Evolutionary conservation across 169 alveolate genomes (phyloP).

Genomic region (Miamiensis avidus): DNA sequence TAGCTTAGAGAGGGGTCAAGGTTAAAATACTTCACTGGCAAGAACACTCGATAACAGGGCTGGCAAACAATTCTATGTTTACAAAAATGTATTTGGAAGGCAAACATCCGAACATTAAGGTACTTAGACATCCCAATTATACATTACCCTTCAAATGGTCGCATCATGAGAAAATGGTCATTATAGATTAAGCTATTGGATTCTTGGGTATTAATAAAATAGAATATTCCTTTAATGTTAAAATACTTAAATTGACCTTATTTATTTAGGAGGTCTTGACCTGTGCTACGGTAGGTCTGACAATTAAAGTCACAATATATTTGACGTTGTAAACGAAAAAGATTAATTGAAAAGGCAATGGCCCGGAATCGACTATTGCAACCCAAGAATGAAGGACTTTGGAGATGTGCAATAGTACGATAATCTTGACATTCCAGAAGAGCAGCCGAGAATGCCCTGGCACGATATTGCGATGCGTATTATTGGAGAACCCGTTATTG

Average conservation of each 20-base stretch:
- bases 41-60: conserved; percentile 33
- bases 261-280: conserved; percentile 74
- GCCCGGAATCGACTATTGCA: conserved; percentile 84
- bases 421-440: conserved; percentile 57
- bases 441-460: conserved; percentile 83
- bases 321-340: conserved; percentile 36
- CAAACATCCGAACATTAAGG: conserved; percentile 54
- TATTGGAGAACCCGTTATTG: conserved; percentile 80
- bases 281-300: conserved; percentile 88
- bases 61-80: conserved; percentile 38
- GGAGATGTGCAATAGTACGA: conserved; percentile 56
- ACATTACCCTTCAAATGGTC: conserved; percentile 70
- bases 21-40: conserved; percentile 48
- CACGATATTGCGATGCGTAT: conserved; percentile 78
- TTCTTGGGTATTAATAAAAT: conserved; percentile 53
- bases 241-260: no score
- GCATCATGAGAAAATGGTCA: conserved; percentile 85
- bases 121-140: conserved; percentile 74
- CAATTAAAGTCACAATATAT: conserved; percentile 62
- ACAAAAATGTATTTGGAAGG: conserved; percentile 44
- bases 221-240: no score
- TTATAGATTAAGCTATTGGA: conserved; percentile 74
- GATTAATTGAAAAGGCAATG: neutral
- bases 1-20: conserved; percentile 50
- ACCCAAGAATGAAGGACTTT: conserved; percentile 74